phyloP scores from a whole-genome alignment of 352 stramenopile genomes.

The Phytophthora ohioensis region DNA sequence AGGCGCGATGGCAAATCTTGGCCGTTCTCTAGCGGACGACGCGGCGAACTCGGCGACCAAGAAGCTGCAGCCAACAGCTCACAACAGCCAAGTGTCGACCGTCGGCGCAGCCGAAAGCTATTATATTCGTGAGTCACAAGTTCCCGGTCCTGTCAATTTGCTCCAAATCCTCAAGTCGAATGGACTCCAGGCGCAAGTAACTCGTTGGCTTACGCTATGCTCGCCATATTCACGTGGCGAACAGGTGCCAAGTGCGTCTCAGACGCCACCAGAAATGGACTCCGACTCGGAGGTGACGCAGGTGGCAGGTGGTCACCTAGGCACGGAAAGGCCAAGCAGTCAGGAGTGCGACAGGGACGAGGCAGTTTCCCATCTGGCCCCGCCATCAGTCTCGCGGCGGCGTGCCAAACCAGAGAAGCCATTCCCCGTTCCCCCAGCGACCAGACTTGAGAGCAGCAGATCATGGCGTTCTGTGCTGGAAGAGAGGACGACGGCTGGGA shows the following conservation, averaged over 20 bases:
- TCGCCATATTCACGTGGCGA: conserved; percentile 5
- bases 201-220: not conserved
- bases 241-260: conserved; percentile 7
- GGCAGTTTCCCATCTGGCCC: conserved; percentile 27
- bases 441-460: conserved; percentile 18
- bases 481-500: conserved; percentile 33
- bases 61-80: conserved; percentile 16
- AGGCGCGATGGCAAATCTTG: conserved; percentile 30
- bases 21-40: conserved; percentile 21
- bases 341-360: conserved; percentile 30
- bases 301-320: conserved; percentile 6
- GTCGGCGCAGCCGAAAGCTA: not conserved
- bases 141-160: conserved; percentile 19
- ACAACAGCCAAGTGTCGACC: conserved; percentile 12
- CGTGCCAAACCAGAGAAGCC: conserved; percentile 21
- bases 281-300: not conserved
- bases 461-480: conserved; percentile 39
- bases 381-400: conserved; percentile 8
- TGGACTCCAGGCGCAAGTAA: conserved; percentile 1
- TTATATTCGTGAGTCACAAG: not conserved
- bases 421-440: conserved; percentile 30
- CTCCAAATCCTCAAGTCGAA: conserved; percentile 1
- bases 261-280: too few species aligned
- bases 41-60: conserved; percentile 1
- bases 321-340: conserved; percentile 35